Base-by-base conservation (phyloP, 2,329 filamentous ascomycete genomes). In the Colletotrichum graminicola region DNA sequence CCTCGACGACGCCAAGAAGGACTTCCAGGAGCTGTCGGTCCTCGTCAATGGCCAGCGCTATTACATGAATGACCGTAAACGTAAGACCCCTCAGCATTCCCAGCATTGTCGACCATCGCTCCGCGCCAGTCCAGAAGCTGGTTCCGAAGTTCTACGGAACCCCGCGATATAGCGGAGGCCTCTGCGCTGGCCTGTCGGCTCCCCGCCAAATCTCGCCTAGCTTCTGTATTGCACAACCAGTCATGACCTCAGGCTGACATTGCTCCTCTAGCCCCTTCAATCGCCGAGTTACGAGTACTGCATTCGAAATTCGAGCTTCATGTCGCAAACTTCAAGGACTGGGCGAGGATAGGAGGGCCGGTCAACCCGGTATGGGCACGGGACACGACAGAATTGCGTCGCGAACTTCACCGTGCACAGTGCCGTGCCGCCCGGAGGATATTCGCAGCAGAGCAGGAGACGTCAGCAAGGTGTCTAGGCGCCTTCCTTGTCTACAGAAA, bases 1-100 rank as follows among this genome's bases (percentile, higher is more conserved):
- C n/a, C 82, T 90, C 62, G 87, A 89, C 76, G 87, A 89, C 74
- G 88, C 88, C 67, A 88, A 86, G 79, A 85, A 84, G 77, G 88
- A 90, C 79, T 90, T 90, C 74, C 88, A 90, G 79, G 84, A 88
- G 76, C 81, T 90, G 70, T 84, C 84, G 29, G 82, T 82, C 57
- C 80, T 90, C 54, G 84, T 90, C 65, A 86, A 88, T 74, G 87
- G 88, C 39, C 84, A 86, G 75, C 82, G 85, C 56, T 88, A 89
- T 78, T 90, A 90, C 75, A 85, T 89, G 76, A 85, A 86, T 71
- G 88, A 90, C 76, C 82, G 86, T 66, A 86, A 83, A 68, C 75
- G 87, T 89, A 80, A 74, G 87, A 82, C 29, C 43, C 51, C 51
- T 5, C 8, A 52, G 45, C 43, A 26, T 23, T 45, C 54, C 51